phyloP scores from a whole-genome alignment of 106 monocot species.

The Acanthochlamys bracteata region DNA sequence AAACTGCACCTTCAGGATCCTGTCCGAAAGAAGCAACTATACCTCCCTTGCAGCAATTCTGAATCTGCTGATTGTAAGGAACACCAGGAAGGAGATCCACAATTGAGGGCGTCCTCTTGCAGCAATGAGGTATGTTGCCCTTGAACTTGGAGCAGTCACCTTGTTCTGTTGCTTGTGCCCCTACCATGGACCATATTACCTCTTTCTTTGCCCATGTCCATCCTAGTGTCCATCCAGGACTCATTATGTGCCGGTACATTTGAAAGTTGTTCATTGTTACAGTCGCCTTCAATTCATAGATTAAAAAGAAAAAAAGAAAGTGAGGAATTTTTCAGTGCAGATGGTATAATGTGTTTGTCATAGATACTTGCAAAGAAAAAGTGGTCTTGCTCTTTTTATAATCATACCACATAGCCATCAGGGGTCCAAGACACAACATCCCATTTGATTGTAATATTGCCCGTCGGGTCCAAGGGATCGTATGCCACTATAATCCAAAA shows the following conservation, averaged over 20 bases:
- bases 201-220: conserved; percentile 68
- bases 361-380: too few species aligned
- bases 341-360: too few species aligned
- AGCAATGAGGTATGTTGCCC: conserved; percentile 60
- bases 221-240: conserved; percentile 54
- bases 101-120: conserved; percentile 37
- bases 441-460: conserved; percentile 79
- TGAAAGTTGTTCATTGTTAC: conserved; percentile 82
- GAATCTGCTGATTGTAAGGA: conserved; percentile 72
- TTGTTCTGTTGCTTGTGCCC: conserved; percentile 63
- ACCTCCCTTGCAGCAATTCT: conserved; percentile 77
- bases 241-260: conserved; percentile 77
- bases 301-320: not conserved
- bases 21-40: conserved; percentile 44
- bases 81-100: conserved; percentile 68
- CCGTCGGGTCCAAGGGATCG: conserved; percentile 73
- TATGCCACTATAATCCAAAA: conserved; percentile 29
- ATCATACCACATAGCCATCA: conserved; percentile 69
- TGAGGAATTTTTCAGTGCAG: not conserved
- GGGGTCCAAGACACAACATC: conserved; percentile 76
- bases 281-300: conserved; percentile 21
- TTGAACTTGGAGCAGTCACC: conserved; percentile 84
- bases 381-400: too few species aligned
- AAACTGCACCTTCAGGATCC: conserved; percentile 39
- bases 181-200: conserved; percentile 82